These are phyloP conservation scores for Nicotiana obtusifolia DNA, from an alignment of 257 asterid species.

Conservation along the genomic window DNA sequence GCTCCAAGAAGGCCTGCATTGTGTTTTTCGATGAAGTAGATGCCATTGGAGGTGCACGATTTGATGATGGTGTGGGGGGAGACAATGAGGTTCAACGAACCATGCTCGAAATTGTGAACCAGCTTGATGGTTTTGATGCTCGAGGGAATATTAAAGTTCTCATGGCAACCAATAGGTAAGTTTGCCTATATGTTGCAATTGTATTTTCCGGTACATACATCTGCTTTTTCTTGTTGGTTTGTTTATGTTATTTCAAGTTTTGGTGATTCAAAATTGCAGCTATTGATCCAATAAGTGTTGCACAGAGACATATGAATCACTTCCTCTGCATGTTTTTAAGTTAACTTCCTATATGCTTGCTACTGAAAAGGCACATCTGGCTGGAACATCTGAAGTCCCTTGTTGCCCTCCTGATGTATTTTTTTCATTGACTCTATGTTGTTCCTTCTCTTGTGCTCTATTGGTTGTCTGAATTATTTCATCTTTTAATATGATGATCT, in stretches of 20 bases:
- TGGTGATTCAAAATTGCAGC: not conserved
- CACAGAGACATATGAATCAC: not conserved
- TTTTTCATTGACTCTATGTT: not conserved
- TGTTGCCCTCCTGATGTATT: not conserved
- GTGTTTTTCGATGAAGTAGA: slow-evolving; percentile 95
- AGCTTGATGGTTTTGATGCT: slow-evolving; percentile 98
- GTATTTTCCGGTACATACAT: not conserved
- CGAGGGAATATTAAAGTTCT: slow-evolving; percentile 98
- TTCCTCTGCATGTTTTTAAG: not conserved
- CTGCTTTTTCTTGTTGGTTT: not conserved
- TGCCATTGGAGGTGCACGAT: slow-evolving; percentile 98
- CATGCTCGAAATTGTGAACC: slow-evolving; percentile 97
- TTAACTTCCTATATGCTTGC: not conserved
- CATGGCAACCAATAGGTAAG: slow-evolving; percentile 94
- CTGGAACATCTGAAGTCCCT: not conserved
- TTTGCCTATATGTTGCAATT: not conserved
- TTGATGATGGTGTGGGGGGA: slow-evolving; percentile 97
- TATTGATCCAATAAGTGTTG: not conserved
- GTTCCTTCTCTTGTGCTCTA: not conserved
- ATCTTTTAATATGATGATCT: not conserved
- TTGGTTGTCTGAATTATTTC: not conserved
- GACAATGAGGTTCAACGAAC: slow-evolving; percentile 98
- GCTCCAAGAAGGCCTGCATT: slow-evolving; percentile 96
- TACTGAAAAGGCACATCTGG: not conserved
- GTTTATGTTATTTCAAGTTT: not conserved